Evolutionary conservation across 495 filamentous ascomycete species (phyloP).

Genomic region (Gamarada debralockiae): DNA sequence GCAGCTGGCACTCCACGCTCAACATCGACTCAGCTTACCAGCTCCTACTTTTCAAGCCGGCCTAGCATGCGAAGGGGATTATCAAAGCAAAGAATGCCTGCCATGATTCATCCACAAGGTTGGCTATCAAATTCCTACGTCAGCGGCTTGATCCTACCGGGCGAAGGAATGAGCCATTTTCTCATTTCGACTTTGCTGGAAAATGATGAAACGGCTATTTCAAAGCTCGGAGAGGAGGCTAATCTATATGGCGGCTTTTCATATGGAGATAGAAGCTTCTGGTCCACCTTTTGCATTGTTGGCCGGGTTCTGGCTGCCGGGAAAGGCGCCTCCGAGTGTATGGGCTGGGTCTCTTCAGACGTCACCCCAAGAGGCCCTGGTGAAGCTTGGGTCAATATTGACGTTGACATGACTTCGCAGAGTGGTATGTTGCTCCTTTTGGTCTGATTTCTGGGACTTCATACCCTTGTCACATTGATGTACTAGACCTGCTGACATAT

Average conservation of each 20-base stretch:
- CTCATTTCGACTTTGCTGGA: constrained; percentile 77
- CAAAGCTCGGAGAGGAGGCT: constrained; percentile 59
- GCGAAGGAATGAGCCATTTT: constrained; percentile 68
- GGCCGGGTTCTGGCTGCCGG: constrained; percentile 69
- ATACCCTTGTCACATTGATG: not conserved
- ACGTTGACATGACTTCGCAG: constrained; percentile 28
- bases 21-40: constrained; percentile 20
- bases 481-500: not conserved
- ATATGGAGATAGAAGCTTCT: constrained; percentile 68
- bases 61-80: constrained; percentile 13
- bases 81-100: constrained; percentile 35
- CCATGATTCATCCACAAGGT: constrained; percentile 52
- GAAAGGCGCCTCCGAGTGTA: constrained; percentile 64
- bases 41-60: constrained; percentile 25
- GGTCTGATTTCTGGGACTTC: not conserved
- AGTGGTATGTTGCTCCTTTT: constrained; percentile 10
- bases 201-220: constrained; percentile 63
- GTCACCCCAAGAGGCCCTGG: constrained; percentile 45
- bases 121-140: constrained; percentile 81
- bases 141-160: constrained; percentile 74
- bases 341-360: constrained; percentile 71
- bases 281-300: constrained; percentile 76
- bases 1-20: constrained; percentile 20
- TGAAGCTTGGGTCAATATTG: constrained; percentile 65
- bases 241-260: constrained; percentile 79